A percentile compares a stretch with the other conserved stretches of the same genome.
phyloP scores from a whole-genome alignment of 345 rosid species.

The Ceriops decandra region DNA sequence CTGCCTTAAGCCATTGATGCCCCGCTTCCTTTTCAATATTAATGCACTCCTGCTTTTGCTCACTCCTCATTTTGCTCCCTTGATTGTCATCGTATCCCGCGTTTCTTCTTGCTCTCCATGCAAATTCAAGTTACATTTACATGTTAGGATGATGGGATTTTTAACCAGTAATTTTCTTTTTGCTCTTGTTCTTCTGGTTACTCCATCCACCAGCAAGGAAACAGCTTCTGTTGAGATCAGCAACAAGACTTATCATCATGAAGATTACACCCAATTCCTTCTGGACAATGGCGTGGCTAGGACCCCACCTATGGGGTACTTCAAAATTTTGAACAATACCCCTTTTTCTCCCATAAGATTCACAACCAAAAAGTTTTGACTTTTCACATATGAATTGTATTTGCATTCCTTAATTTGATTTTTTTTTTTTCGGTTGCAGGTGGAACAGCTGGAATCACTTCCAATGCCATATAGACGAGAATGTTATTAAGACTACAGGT shows the following conservation, averaged over 20 bases:
- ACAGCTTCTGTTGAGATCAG: slow-evolving; percentile 11
- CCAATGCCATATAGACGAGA: slow-evolving; percentile 24
- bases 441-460: slow-evolving; percentile 34
- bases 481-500: slow-evolving; percentile 22
- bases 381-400: neutral
- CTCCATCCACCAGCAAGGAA: slow-evolving; percentile 5
- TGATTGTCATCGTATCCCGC: too few relatives aligned
- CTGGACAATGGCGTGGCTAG: slow-evolving; percentile 44
- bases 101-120: too few relatives aligned
- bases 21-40: too few relatives aligned
- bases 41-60: too few relatives aligned
- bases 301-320: slow-evolving; percentile 55
- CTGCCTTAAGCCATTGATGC: neutral
- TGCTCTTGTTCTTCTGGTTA: slow-evolving; percentile 6
- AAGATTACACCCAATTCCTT: slow-evolving; percentile 33
- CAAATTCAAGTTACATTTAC: too few relatives aligned
- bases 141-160: neutral
- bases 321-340: neutral
- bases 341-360: neutral
- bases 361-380: neutral
- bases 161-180: neutral
- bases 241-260: slow-evolving; percentile 1
- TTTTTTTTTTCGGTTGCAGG: neutral
- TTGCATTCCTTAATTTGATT: neutral
- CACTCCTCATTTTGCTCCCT: too few relatives aligned